phyloP scores from a whole-genome alignment of 148 eudicot genomes.

The Fagopyrum tataricum region DNA sequence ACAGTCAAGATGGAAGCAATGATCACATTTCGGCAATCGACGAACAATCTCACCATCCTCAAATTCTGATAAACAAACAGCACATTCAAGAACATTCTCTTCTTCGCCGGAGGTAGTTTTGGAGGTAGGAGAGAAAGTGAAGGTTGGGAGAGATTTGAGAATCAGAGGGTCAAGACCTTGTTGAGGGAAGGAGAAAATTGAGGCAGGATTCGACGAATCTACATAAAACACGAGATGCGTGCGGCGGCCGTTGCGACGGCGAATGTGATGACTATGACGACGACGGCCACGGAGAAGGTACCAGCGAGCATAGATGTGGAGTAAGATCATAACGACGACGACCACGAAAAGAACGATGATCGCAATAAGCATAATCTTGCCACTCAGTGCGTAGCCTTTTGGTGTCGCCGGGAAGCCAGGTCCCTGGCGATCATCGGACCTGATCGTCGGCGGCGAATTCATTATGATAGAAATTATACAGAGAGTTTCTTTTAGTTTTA shows the following conservation, averaged over 20 bases:
- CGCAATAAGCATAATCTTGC: slow-evolving; percentile 23
- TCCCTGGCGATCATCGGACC: neutral
- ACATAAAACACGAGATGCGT: slow-evolving; percentile 8
- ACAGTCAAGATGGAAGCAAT: slow-evolving; percentile 35
- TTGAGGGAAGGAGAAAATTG: neutral
- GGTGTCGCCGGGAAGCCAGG: neutral
- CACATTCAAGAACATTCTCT: slow-evolving; percentile 24
- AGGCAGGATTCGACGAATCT: neutral
- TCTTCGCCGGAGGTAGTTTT: neutral
- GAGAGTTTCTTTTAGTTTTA: neutral
- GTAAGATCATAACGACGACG: slow-evolving; percentile 17
- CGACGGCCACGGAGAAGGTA: slow-evolving; percentile 12
- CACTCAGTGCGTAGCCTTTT: slow-evolving; percentile 17
- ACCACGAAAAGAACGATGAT: slow-evolving; percentile 17
- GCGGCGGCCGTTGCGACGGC: slow-evolving; percentile 3
- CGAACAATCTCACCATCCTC: slow-evolving; percentile 26
- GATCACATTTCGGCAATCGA: slow-evolving; percentile 34
- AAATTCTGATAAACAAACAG: slow-evolving; percentile 43
- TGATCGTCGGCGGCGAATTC: neutral
- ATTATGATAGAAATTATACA: neutral
- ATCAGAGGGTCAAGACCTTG: slow-evolving; percentile 16
- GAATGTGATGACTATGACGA: neutral
- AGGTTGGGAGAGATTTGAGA: slow-evolving; percentile 21
- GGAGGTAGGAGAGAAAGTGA: neutral
- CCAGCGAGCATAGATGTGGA: slow-evolving; percentile 24